phyloP scores from a whole-genome alignment of 495 filamentous ascomycete species.

The Annulohypoxylon nitens region DNA sequence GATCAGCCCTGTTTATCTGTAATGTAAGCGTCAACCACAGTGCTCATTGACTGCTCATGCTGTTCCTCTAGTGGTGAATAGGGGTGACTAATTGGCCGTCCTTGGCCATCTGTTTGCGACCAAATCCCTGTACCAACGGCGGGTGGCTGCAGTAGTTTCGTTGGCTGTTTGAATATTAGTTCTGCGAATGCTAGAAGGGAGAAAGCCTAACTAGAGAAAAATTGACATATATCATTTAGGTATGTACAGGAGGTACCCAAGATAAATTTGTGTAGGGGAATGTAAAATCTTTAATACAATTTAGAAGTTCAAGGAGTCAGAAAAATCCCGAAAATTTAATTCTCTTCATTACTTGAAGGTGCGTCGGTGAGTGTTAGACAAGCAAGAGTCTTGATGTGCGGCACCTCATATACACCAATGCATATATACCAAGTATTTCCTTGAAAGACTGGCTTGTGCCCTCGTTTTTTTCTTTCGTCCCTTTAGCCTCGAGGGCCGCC shows the following conservation, averaged over 20 bases:
- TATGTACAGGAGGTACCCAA: background rate
- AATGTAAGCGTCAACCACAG: conserved; percentile 23
- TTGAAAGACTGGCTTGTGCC: conserved; percentile 42
- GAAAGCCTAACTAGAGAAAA: conserved; percentile 22
- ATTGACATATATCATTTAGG: conserved; percentile 23
- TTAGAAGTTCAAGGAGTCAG: background rate
- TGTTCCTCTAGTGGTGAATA: conserved; percentile 17
- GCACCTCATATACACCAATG: conserved; percentile 21
- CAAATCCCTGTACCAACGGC: conserved; percentile 47
- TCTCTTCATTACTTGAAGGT: background rate
- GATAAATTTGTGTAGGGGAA: conserved; percentile 4
- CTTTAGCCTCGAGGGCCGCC: conserved; percentile 22
- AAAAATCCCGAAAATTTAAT: too few relatives aligned
- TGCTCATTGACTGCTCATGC: conserved; percentile 12
- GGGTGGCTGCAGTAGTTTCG: conserved; percentile 58
- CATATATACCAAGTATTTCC: conserved; percentile 37
- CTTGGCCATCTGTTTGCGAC: conserved; percentile 43
- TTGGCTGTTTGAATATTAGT: conserved; percentile 62
- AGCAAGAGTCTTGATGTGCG: conserved; percentile 10
- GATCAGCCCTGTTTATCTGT: conserved; percentile 27
- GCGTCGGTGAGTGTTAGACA: background rate
- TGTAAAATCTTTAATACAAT: background rate
- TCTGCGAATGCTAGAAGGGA: conserved; percentile 39
- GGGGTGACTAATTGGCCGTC: conserved; percentile 29
- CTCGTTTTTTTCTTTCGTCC: conserved; percentile 46